These are phyloP conservation scores for Tirmania nivea DNA, from an alignment of 495 filamentous ascomycete genomes.

Conservation along the genomic window DNA sequence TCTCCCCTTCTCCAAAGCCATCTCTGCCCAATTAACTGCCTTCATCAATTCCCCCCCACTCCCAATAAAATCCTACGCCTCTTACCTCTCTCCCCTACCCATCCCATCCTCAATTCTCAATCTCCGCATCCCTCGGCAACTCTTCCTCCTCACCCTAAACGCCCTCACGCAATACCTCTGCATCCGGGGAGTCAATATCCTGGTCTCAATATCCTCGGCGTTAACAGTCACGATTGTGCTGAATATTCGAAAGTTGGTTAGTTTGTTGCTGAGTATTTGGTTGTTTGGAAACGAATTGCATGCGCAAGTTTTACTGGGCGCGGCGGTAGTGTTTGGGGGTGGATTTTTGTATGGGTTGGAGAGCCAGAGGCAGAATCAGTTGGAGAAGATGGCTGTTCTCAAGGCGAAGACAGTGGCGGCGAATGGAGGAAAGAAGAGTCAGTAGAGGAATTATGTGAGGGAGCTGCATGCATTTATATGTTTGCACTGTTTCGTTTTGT, in stretches of 20 bases:
- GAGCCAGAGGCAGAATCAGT: slow-evolving; percentile 24
- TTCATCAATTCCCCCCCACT: slow-evolving; percentile 13
- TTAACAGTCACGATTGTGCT: slow-evolving; percentile 89
- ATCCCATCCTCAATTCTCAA: slow-evolving; percentile 2
- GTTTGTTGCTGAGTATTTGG: slow-evolving; percentile 72
- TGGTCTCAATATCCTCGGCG: slow-evolving; percentile 67
- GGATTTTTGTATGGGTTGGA: slow-evolving; percentile 79
- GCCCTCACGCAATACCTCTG: slow-evolving; percentile 83
- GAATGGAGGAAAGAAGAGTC: background rate
- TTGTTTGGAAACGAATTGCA: slow-evolving; percentile 72
- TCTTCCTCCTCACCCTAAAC: slow-evolving; percentile 55
- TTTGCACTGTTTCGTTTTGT: no score
- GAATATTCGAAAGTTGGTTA: slow-evolving; percentile 87
- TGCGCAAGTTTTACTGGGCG: slow-evolving; percentile 54
- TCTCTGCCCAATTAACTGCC: slow-evolving; percentile 27
- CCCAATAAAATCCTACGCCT: background rate
- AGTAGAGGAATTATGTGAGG: background rate
- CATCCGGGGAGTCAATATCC: slow-evolving; percentile 80
- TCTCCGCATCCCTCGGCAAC: slow-evolving; percentile 37
- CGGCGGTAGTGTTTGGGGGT: slow-evolving; percentile 64
- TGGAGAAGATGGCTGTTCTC: background rate
- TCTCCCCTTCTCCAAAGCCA: slow-evolving; percentile 31
- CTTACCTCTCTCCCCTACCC: background rate
- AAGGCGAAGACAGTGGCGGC: slow-evolving; percentile 1
- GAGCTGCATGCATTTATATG: no score